These are phyloP conservation scores for Fragilaria radians DNA, from an alignment of 108 stramenopile genomes.

Conservation along the genomic window DNA sequence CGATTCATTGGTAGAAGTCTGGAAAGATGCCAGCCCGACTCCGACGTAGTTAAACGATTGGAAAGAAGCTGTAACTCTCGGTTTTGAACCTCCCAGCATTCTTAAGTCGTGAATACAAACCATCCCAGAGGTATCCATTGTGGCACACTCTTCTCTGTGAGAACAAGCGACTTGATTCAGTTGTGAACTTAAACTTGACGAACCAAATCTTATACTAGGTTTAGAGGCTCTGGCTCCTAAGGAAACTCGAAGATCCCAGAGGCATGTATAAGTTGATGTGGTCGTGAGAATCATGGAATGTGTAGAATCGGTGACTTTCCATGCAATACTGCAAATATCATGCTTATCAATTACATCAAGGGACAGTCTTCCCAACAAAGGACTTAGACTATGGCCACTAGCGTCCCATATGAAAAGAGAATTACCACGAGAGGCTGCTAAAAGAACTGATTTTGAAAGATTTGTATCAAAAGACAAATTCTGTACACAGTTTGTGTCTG, in stretches of 20 bases:
- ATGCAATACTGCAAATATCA: conserved; percentile 30
- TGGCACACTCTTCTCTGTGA: conserved; percentile 50
- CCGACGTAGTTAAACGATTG: conserved; percentile 40
- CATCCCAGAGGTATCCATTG: conserved; percentile 49
- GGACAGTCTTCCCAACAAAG: conserved; percentile 53
- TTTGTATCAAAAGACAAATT: background rate
- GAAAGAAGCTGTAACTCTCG: conserved; percentile 19
- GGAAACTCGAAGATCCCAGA: conserved; percentile 58
- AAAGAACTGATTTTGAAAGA: conserved; percentile 17
- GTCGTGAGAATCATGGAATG: conserved; percentile 36
- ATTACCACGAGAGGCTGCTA: conserved; percentile 64
- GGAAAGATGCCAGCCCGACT: conserved; percentile 47
- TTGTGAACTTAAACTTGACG: conserved; percentile 14
- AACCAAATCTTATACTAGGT: conserved; percentile 43
- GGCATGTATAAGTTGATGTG: conserved; percentile 30
- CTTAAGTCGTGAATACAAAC: conserved; percentile 65
- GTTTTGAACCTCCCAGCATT: conserved; percentile 25
- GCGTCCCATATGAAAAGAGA: conserved; percentile 73
- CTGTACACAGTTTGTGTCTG: background rate
- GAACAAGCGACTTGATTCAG: conserved; percentile 53
- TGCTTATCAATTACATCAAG: conserved; percentile 4
- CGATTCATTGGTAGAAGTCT: conserved; percentile 2
- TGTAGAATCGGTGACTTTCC: conserved; percentile 20
- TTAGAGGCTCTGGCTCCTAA: conserved; percentile 26
- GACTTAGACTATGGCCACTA: conserved; percentile 59